phyloP scores from a whole-genome alignment of 2,329 filamentous ascomycete species.

The Fusarium incarnatum region DNA sequence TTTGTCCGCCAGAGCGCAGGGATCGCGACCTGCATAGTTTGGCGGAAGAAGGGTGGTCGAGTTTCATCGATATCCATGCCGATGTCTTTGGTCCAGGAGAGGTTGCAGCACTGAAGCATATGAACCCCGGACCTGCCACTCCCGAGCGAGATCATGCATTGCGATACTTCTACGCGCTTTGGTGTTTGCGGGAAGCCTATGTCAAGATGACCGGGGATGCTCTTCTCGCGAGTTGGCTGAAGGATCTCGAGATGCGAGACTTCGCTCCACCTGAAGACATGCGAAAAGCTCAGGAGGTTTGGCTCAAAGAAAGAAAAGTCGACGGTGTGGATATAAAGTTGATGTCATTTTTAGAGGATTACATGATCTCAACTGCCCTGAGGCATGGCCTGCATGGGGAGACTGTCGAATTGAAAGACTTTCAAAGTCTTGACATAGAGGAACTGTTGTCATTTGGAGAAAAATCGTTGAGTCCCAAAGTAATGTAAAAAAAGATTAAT shows the following conservation, averaged over 20 bases:
- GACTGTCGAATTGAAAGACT: constrained; percentile 55
- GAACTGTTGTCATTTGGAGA: constrained; percentile 61
- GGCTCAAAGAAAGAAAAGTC: constrained; percentile 47
- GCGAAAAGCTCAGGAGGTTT: constrained; percentile 47
- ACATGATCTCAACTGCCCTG: constrained; percentile 66
- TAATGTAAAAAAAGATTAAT: constrained; percentile 4
- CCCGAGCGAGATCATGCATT: constrained; percentile 65
- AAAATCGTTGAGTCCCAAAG: constrained; percentile 13
- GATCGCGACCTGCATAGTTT: constrained; percentile 70
- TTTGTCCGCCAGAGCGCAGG: constrained; percentile 77
- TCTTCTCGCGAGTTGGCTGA: constrained; percentile 78
- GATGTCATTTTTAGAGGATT: constrained; percentile 60
- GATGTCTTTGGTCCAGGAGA: constrained; percentile 76
- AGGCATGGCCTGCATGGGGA: constrained; percentile 57
- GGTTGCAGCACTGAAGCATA: constrained; percentile 68
- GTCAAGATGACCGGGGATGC: constrained; percentile 87
- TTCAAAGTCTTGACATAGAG: constrained; percentile 58
- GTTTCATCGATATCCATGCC: constrained; percentile 77
- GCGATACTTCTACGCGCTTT: constrained; percentile 79
- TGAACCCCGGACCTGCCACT: constrained; percentile 45
- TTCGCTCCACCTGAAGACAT: constrained; percentile 67
- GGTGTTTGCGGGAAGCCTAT: constrained; percentile 84
- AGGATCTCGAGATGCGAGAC: constrained; percentile 74
- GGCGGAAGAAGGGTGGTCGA: constrained; percentile 68
- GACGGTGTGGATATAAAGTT: constrained; percentile 52